phyloP scores from a whole-genome alignment of 257 asterid genomes.

The Plantago major region DNA sequence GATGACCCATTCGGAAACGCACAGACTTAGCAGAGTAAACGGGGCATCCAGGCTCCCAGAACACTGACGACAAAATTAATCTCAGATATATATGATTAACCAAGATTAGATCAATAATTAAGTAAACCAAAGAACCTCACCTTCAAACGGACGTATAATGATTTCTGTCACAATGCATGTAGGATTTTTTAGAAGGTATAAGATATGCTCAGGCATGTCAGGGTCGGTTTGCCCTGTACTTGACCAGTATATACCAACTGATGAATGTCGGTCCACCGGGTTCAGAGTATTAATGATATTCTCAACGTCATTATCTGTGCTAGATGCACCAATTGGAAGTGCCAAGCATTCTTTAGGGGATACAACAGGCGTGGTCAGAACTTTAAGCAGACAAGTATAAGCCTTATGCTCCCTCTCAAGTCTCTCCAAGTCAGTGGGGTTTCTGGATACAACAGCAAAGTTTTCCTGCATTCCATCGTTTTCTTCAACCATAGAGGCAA shows the following conservation, averaged over 20 bases:
- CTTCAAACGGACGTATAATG: slow-evolving; percentile 51
- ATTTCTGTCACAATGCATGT: slow-evolving; percentile 46
- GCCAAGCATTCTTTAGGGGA: slow-evolving; percentile 30
- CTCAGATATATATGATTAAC: background rate
- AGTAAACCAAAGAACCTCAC: slow-evolving; percentile 20
- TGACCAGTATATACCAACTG: slow-evolving; percentile 49
- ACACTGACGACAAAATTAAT: slow-evolving; percentile 26
- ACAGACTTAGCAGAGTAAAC: slow-evolving; percentile 62
- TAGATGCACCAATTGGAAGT: slow-evolving; percentile 45
- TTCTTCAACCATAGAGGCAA: slow-evolving; percentile 24
- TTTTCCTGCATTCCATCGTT: slow-evolving; percentile 6
- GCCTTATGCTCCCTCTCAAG: slow-evolving; percentile 38
- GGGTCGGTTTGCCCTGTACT: slow-evolving; percentile 50
- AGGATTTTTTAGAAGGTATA: slow-evolving; percentile 33
- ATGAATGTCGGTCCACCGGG: slow-evolving; percentile 26
- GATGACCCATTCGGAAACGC: slow-evolving; percentile 51
- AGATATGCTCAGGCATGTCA: slow-evolving; percentile 43
- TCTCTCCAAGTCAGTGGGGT: slow-evolving; percentile 25
- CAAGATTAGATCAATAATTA: background rate
- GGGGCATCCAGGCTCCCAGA: slow-evolving; percentile 37
- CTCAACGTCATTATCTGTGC: slow-evolving; percentile 41
- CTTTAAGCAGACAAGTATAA: slow-evolving; percentile 32
- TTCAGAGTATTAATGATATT: slow-evolving; percentile 31
- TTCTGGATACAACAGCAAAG: slow-evolving; percentile 25
- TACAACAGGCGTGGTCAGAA: slow-evolving; percentile 23